phyloP scores from a whole-genome alignment of 1,284 basidiomycete species.

The Trametes polyzona region DNA sequence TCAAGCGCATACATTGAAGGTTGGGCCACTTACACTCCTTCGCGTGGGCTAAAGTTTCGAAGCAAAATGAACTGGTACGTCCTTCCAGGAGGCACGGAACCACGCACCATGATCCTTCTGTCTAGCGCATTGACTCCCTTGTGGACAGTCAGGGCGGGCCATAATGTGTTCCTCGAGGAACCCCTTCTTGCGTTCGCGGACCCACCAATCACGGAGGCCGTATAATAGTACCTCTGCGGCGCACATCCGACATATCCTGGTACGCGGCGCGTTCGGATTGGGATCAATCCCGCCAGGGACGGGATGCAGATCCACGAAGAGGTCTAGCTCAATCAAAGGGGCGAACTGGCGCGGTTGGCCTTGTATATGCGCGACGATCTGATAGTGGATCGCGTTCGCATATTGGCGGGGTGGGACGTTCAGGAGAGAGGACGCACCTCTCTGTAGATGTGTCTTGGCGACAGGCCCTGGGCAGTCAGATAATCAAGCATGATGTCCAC shows the following conservation, averaged over 20 bases:
- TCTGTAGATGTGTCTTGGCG: constrained; percentile 71
- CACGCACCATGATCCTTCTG: constrained; percentile 68
- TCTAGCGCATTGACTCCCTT: constrained; percentile 55
- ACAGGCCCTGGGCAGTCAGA: constrained; percentile 57
- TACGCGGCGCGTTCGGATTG: constrained; percentile 56
- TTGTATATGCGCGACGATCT: constrained; percentile 67
- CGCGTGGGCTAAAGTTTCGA: constrained; percentile 54
- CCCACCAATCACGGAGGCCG: constrained; percentile 80
- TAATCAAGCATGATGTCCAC: constrained; percentile 83
- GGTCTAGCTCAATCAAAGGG: constrained; percentile 65
- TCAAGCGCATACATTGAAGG: not conserved
- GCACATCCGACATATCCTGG: constrained; percentile 67
- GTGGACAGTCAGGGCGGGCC: constrained; percentile 64
- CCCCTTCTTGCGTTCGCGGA: constrained; percentile 71
- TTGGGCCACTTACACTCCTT: constrained; percentile 61
- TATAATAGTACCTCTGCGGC: constrained; percentile 73
- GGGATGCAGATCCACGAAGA: constrained; percentile 68
- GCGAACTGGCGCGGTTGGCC: constrained; percentile 63
- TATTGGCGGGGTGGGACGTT: not conserved
- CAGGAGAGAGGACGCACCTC: constrained; percentile 49
- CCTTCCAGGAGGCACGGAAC: not conserved
- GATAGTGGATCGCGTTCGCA: not conserved
- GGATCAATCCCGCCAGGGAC: constrained; percentile 57
- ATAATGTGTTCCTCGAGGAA: constrained; percentile 55
- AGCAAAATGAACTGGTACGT: not conserved